These are phyloP conservation scores for Cydonia oblonga DNA, from an alignment of 331 rosid genomes.

Conservation along the genomic window DNA sequence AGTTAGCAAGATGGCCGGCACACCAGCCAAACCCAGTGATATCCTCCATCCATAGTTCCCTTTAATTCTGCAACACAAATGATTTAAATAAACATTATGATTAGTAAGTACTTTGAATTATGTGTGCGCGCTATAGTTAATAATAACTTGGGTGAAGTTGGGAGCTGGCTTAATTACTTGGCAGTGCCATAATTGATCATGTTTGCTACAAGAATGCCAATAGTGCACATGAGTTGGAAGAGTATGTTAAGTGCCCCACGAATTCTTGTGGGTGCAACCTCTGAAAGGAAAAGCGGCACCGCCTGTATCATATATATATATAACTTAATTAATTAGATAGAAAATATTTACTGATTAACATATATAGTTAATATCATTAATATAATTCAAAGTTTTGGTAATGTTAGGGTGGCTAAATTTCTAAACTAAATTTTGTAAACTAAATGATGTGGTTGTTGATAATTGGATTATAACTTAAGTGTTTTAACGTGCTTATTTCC, in stretches of 20 bases:
- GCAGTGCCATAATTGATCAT: slow-evolving; percentile 24
- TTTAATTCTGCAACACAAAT: slow-evolving; percentile 23
- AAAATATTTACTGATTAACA: background rate
- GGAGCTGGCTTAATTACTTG: slow-evolving; percentile 16
- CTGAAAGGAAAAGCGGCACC: slow-evolving; percentile 34
- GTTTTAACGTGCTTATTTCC: too few relatives aligned
- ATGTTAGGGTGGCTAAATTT: too few relatives aligned
- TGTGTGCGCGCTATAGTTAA: too few relatives aligned
- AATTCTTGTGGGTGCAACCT: slow-evolving; percentile 36
- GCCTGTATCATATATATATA: slow-evolving; percentile 10
- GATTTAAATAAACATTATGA: too few relatives aligned
- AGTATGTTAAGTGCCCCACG: slow-evolving; percentile 35
- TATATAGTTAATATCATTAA: too few relatives aligned
- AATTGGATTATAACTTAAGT: too few relatives aligned
- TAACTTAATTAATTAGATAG: background rate
- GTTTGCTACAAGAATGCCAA: slow-evolving; percentile 25
- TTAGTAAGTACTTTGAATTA: too few relatives aligned
- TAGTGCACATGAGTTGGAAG: slow-evolving; percentile 19
- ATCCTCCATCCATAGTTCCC: slow-evolving; percentile 79
- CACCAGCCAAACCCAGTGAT: slow-evolving; percentile 52
- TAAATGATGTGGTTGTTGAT: too few relatives aligned
- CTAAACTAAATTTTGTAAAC: too few relatives aligned
- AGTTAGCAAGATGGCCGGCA: slow-evolving; percentile 44
- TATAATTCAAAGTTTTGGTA: background rate
- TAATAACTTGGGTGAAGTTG: background rate